Evolutionary conservation across 352 stramenopile species (phyloP).

Genomic region (Phytophthora ramorum): DNA sequence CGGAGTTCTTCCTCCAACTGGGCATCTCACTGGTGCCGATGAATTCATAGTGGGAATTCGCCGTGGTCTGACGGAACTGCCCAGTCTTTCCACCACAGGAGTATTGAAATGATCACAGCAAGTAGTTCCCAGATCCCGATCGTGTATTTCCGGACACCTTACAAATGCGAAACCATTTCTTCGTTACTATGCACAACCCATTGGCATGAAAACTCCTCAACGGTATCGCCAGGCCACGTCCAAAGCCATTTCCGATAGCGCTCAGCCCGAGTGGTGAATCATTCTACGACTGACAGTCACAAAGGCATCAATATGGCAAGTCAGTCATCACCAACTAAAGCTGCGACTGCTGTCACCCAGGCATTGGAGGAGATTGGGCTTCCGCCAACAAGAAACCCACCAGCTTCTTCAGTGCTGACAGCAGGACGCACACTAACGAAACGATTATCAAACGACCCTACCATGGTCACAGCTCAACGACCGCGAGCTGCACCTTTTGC

Average conservation of each 20-base stretch:
- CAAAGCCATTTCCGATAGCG: not conserved
- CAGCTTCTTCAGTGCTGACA: conserved; percentile 17
- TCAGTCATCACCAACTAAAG: conserved; percentile 27
- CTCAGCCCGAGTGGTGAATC: not conserved
- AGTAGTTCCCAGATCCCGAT: not conserved
- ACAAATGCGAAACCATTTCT: conserved; percentile 30
- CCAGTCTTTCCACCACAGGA: not conserved
- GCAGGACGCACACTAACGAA: conserved; percentile 5
- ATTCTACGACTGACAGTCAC: not conserved
- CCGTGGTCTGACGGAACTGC: conserved; percentile 5
- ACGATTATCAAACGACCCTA: conserved; percentile 5
- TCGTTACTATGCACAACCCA: conserved; percentile 3
- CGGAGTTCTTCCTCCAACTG: not conserved
- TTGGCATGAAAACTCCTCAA: conserved; percentile 24
- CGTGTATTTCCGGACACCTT: conserved; percentile 23
- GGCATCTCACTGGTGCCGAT: conserved; percentile 8
- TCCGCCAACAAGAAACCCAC: conserved; percentile 6
- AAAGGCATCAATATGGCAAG: conserved; percentile 12
- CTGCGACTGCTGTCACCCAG: conserved; percentile 50
- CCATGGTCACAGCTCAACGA: conserved; percentile 4
- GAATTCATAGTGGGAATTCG: conserved; percentile 4
- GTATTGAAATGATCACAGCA: not conserved
- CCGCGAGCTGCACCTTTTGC: conserved; percentile 24
- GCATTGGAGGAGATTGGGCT: conserved; percentile 40
- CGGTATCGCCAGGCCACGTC: not conserved